Percentiles rank a stretch among this genome's conserved stretches.
Evolutionary conservation across 768 basidiomycete species (phyloP).

Genomic region (Cytidiella melzeri): DNA sequence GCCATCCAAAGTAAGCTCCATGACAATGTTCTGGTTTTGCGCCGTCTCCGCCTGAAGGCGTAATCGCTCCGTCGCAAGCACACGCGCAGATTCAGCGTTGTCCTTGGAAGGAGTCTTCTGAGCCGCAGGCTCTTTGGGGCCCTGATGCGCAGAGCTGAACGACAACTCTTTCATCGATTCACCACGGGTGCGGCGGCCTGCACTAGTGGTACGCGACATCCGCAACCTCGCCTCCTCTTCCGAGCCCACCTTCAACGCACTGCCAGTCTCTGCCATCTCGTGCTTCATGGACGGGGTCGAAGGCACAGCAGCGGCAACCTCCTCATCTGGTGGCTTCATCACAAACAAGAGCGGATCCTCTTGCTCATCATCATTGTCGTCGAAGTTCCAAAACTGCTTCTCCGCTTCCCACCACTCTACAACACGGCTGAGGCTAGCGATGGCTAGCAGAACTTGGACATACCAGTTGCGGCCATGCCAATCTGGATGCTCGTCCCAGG

Average conservation of each 20-base stretch:
- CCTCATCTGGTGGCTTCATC: constrained; percentile 79
- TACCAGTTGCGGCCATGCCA: constrained; percentile 99
- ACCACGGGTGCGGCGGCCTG: constrained; percentile 51
- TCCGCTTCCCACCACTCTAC: constrained; percentile 99
- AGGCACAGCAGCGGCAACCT: constrained; percentile 30
- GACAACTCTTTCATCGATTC: constrained; percentile 40
- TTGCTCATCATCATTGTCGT: constrained; percentile 84
- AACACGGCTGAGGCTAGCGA: constrained; percentile 92
- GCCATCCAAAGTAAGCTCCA: constrained; percentile 91
- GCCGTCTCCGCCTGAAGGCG: constrained; percentile 90
- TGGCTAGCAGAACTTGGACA: constrained; percentile 90
- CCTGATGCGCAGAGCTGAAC: constrained; percentile 12
- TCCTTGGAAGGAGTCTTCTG: constrained; percentile 38
- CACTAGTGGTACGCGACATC: constrained; percentile 42
- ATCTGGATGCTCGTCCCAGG: constrained; percentile 97
- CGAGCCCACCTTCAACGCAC: constrained; percentile 38
- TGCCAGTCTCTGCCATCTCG: constrained; percentile 32
- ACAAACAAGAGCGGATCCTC: constrained; percentile 92
- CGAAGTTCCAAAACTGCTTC: constrained; percentile 99
- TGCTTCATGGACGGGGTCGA: constrained; percentile 34
- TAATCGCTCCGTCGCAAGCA: constrained; percentile 84
- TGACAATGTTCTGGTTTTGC: constrained; percentile 91
- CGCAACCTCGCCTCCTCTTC: constrained; percentile 49
- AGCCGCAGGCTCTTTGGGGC: not conserved
- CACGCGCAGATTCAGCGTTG: constrained; percentile 68